These are phyloP conservation scores for Hypomontagnella submonticulosa DNA, from an alignment of 495 filamentous ascomycete species.

Conservation along the genomic window DNA sequence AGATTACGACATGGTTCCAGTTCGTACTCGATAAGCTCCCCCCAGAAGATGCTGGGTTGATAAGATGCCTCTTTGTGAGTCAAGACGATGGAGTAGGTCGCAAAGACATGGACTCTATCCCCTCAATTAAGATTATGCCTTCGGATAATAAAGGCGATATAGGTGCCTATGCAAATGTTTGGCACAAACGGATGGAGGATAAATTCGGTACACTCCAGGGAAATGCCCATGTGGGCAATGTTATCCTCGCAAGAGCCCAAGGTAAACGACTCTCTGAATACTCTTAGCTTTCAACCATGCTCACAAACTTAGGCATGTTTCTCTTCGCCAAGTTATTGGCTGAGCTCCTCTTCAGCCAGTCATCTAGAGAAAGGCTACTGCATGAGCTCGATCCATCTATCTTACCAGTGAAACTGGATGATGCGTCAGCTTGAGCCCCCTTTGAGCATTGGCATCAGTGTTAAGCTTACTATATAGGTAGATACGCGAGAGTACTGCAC, in stretches of 20 bases:
- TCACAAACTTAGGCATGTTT: constrained; percentile 57
- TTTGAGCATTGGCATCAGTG: not conserved
- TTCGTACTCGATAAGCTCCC: constrained; percentile 19
- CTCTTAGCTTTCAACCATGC: not conserved
- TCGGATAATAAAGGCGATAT: constrained; percentile 11
- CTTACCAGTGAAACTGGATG: constrained; percentile 14
- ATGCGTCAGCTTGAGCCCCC: constrained; percentile 10
- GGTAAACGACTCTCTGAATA: not conserved
- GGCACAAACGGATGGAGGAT: constrained; percentile 4
- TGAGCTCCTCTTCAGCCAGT: constrained; percentile 50
- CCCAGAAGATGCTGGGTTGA: not conserved
- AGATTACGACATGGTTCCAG: constrained; percentile 25
- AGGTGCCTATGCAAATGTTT: not conserved
- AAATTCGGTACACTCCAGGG: not conserved
- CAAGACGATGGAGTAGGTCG: constrained; percentile 16
- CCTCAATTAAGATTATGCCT: constrained; percentile 9
- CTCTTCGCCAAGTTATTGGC: constrained; percentile 58
- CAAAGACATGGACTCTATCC: constrained; percentile 8
- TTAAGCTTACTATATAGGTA: not conserved
- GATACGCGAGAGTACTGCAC: not conserved
- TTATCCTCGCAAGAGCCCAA: constrained; percentile 48
- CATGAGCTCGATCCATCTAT: constrained; percentile 44
- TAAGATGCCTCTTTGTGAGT: constrained; percentile 24
- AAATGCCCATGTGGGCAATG: constrained; percentile 36
- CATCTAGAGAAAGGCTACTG: constrained; percentile 42